These are phyloP conservation scores for Podospora conica DNA, from an alignment of 495 filamentous ascomycete species.

Conservation along the genomic window DNA sequence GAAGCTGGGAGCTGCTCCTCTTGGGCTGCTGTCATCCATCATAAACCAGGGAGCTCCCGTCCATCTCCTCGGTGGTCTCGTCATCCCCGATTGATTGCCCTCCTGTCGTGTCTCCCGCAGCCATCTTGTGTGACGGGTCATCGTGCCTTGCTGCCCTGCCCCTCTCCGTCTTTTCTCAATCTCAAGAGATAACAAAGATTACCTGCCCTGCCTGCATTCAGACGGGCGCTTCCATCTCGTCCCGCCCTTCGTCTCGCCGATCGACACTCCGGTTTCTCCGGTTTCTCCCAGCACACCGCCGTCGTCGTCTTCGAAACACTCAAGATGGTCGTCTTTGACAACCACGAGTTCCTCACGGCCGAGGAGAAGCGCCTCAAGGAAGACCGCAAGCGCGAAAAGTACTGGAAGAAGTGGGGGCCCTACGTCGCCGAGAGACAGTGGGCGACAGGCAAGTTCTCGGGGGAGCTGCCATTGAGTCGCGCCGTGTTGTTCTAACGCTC, in stretches of 20 bases:
- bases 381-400: conserved; percentile 69
- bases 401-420: conserved; percentile 95
- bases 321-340: conserved; percentile 79
- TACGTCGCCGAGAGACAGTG: conserved; percentile 77
- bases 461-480: neutral
- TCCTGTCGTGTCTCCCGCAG: neutral
- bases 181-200: neutral
- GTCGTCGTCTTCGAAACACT: neutral
- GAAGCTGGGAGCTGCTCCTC: neutral
- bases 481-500: conserved; percentile 11
- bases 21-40: neutral
- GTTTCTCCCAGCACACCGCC: neutral
- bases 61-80: neutral
- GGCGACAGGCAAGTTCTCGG: conserved; percentile 62
- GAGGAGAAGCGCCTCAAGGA: conserved; percentile 87
- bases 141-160: neutral
- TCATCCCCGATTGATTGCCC: neutral
- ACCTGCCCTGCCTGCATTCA: neutral
- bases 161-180: neutral
- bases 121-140: neutral
- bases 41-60: neutral
- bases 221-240: neutral
- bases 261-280: neutral
- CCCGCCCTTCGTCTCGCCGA: neutral
- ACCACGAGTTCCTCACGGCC: conserved; percentile 72